Evolutionary conservation across 1,139 yeast species (phyloP), one percentile per base, ranked within the genome.

Genomic region (Spencermartinsiella ligniputridi): DNA sequence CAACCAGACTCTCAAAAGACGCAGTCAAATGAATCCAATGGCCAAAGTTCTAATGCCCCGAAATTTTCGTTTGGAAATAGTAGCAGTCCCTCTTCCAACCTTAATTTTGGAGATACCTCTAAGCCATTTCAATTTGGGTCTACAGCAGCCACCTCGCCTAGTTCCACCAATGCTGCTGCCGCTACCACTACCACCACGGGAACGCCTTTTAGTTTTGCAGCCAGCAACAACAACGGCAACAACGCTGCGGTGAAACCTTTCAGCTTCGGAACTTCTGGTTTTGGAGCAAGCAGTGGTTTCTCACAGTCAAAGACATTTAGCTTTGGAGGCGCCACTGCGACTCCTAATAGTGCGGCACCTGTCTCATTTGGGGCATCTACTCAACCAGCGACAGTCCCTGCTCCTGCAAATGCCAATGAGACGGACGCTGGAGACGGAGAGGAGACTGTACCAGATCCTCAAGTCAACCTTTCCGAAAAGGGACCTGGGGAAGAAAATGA

Each of bases 401-500:
- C 35, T 3, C 11, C 21, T 8, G 32, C 42, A 8, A 19, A 47
- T n/a, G 38, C 44, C 6, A 35, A 53, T 6, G 46, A 35, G 18
- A 47, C 34, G 4, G 50, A 44, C 5, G 53, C 44, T 20, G 54
- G 39, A 17, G 54, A 51, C n/a, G 51, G 41, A 13, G 56, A 45
- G 19, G 57, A 56, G 8, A 54, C 48, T 43, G 56, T 55, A 16
- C 48, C 53, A 2, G 64, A 58, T 33, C 58, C 57, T 11, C 68
- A 63, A 43, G 46, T 52, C 12, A 56, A 66, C 41, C 53, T 69
- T 32, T 57, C 69, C 12, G 74, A 68, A 18, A 69, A 75, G 52
- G 73, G 77, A 22, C 85, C 94, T 3, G 97, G 97, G 17, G 97
- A 92, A 67, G 97, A 90, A 66, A 74, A 79, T 47, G 97, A 92